These are phyloP conservation scores for Calonectria pteridis DNA, from an alignment of 2,329 filamentous ascomycete genomes.

Conservation along the genomic window DNA sequence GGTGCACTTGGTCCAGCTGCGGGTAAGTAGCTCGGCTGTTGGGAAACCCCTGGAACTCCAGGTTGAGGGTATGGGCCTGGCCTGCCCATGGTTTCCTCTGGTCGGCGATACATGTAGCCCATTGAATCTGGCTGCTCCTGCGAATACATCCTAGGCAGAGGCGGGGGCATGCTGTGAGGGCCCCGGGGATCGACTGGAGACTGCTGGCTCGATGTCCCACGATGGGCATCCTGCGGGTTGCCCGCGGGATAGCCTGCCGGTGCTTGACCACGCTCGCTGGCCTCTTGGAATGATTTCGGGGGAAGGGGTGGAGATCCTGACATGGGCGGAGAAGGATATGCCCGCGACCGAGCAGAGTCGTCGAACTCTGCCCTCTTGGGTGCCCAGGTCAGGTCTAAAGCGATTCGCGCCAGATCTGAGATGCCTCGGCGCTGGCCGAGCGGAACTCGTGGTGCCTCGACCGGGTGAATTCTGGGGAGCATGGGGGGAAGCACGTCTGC, in stretches of 20 bases:
- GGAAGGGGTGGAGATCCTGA: constrained; percentile 75
- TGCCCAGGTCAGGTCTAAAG: constrained; percentile 59
- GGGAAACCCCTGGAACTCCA: constrained; percentile 30
- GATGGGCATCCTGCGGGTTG: constrained; percentile 64
- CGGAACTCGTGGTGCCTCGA: constrained; percentile 57
- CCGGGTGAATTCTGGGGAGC: constrained; percentile 62
- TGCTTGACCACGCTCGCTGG: constrained; percentile 64
- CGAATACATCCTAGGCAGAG: constrained; percentile 45
- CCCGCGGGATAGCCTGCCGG: constrained; percentile 58
- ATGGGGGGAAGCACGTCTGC: constrained; percentile 59
- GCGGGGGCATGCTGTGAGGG: constrained; percentile 39
- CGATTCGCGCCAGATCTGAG: constrained; percentile 66
- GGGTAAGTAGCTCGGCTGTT: constrained; percentile 40
- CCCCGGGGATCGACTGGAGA: constrained; percentile 40
- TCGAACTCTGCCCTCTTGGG: constrained; percentile 64
- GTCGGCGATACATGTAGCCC: constrained; percentile 43
- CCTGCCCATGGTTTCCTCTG: constrained; percentile 42
- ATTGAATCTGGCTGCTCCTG: constrained; percentile 41
- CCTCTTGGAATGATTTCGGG: constrained; percentile 69
- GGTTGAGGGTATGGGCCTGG: constrained; percentile 42
- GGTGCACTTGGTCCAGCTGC: constrained; percentile 32
- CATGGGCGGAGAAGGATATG: constrained; percentile 81
- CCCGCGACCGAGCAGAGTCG: constrained; percentile 68
- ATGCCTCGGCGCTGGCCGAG: constrained; percentile 71
- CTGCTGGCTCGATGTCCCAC: constrained; percentile 50